Percentiles rank a stretch among this genome's conserved stretches.
These are phyloP conservation scores for Diospyros lotus DNA, from an alignment of 148 eudicot species.

Conservation along the genomic window DNA sequence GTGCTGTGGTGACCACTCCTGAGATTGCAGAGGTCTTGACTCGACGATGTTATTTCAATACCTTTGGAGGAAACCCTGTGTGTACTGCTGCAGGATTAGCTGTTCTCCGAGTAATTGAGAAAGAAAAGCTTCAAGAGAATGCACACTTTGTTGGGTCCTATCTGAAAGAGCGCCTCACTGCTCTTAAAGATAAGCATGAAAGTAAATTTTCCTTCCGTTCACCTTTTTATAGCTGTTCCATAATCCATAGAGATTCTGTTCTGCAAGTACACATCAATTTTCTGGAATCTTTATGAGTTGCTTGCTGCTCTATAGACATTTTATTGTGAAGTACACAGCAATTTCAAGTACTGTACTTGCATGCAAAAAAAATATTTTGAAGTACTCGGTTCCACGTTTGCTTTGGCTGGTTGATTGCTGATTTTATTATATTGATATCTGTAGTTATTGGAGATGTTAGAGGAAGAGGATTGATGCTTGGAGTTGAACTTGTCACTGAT, in stretches of 20 bases:
- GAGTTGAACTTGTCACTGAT: conserved; percentile 91
- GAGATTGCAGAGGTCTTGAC: conserved; percentile 86
- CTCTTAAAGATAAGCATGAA: conserved; percentile 75
- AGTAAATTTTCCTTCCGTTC: conserved; percentile 36
- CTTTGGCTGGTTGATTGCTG: neutral
- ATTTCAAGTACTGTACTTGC: no score
- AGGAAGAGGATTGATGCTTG: conserved; percentile 91
- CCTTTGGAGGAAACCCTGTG: conserved; percentile 97
- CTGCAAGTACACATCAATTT: neutral
- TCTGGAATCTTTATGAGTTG: neutral
- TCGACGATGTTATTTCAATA: conserved; percentile 79
- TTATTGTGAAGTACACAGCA: no score
- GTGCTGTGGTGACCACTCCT: conserved; percentile 96
- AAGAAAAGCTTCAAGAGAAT: conserved; percentile 88
- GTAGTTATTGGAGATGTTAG: conserved; percentile 97
- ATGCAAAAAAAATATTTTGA: no score
- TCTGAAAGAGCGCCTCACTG: conserved; percentile 62
- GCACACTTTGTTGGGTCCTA: conserved; percentile 75
- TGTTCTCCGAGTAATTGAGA: conserved; percentile 85
- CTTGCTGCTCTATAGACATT: neutral
- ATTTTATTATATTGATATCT: conserved; percentile 13
- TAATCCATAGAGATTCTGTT: neutral
- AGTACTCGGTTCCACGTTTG: no score
- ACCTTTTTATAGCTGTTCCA: neutral
- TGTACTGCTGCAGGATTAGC: conserved; percentile 93